A percentile compares a stretch with the other conserved stretches of the same genome.
These are phyloP conservation scores for Nasturtium officinale DNA, from an alignment of 345 rosid genomes.

Conservation along the genomic window DNA sequence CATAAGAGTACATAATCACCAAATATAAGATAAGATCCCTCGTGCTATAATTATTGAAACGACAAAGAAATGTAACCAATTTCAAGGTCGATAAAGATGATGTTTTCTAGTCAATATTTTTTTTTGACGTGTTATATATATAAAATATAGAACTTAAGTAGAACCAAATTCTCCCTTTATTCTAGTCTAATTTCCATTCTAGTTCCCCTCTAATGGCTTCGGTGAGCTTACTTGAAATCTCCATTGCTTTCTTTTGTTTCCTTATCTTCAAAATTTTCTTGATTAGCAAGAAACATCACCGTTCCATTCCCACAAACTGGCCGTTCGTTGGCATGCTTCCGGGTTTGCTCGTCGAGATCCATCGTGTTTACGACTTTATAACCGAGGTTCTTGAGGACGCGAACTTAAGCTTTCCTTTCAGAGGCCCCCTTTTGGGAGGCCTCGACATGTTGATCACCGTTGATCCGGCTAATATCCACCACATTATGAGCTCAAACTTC, in stretches of 20 bases:
- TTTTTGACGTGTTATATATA: too few species aligned
- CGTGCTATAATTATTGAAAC: conserved; percentile 5
- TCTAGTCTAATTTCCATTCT: neutral
- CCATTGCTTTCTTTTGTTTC: conserved; percentile 48
- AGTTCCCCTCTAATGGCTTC: conserved; percentile 29
- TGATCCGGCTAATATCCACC: conserved; percentile 60
- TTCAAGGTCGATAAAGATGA: neutral
- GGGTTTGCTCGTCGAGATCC: conserved; percentile 20
- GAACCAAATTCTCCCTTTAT: neutral
- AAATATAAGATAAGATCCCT: conserved; percentile 7
- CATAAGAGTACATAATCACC: conserved; percentile 15
- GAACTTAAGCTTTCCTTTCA: conserved; percentile 42
- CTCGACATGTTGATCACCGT: conserved; percentile 46
- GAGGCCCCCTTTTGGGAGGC: conserved; percentile 47
- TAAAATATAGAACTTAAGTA: neutral
- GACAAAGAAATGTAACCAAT: conserved; percentile 24
- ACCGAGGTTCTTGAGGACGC: conserved; percentile 38
- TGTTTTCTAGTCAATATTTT: neutral
- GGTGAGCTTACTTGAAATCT: conserved; percentile 39
- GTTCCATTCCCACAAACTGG: conserved; percentile 42
- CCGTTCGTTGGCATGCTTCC: conserved; percentile 69
- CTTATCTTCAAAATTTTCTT: conserved; percentile 22
- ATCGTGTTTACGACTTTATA: conserved; percentile 40
- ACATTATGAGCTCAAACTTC: conserved; percentile 63
- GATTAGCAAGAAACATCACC: conserved; percentile 23